A percentile compares a stretch with the other conserved stretches of the same genome.
Conservation (phyloP, 169 alveolate species). For the Plasmodium coatneyi region DNA sequence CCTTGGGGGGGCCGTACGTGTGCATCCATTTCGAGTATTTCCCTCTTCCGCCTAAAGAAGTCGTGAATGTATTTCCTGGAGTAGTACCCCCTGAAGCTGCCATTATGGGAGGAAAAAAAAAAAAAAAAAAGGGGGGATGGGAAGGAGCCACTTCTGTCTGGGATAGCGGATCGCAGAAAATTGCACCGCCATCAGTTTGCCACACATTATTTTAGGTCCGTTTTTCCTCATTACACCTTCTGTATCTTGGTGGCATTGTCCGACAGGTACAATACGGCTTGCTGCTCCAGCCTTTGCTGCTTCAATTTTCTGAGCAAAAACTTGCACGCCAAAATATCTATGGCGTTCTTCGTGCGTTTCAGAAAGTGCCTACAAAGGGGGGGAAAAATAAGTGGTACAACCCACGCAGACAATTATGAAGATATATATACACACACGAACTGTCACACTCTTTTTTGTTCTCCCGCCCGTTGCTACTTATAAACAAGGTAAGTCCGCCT, state of each 20-base stretch:
- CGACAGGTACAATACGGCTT: constrained; percentile 4
- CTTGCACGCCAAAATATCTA: constrained; percentile 24
- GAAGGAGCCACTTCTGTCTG: not conserved
- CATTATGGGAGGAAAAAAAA: not conserved
- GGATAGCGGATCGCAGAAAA: not conserved
- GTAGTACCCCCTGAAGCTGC: constrained; percentile 52
- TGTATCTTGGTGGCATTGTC: constrained; percentile 64
- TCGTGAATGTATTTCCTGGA: constrained; percentile 73
- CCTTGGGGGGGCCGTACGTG: not conserved
- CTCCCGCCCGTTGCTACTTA: constrained; percentile 14
- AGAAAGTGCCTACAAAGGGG: constrained; percentile 12
- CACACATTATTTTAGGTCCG: not conserved
- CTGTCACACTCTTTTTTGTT: not conserved
- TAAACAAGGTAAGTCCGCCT: constrained; percentile 35
- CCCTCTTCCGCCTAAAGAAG: constrained; percentile 52
- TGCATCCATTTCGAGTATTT: constrained; percentile 43
- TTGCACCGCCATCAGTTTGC: not conserved
- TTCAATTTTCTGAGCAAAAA: constrained; percentile 50
- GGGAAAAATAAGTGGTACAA: not conserved
- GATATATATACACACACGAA: not conserved
- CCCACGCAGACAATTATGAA: not conserved
- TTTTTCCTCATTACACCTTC: constrained; percentile 26
- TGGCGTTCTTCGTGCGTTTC: constrained; percentile 1
- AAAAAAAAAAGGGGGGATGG: not conserved
- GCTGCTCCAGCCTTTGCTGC: constrained; percentile 20